Conservation (phyloP, 2,329 filamentous ascomycete species). For the Graphiopsis chlorocephala region DNA sequence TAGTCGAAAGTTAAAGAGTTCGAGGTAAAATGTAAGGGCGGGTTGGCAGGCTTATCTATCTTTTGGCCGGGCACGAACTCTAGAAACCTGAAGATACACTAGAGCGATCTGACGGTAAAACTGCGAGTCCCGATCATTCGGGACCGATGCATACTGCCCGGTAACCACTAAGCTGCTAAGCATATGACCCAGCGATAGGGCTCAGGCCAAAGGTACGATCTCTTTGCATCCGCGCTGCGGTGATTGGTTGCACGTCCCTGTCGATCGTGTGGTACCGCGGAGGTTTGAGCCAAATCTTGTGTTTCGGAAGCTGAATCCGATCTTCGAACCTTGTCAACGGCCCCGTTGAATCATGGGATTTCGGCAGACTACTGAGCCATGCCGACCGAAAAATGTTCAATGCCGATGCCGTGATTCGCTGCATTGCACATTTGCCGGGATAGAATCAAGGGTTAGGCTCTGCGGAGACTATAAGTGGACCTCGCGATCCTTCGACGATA, state of each 20-base stretch:
- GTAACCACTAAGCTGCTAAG: neutral
- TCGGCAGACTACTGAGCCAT: neutral
- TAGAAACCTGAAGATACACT: conserved; percentile 8
- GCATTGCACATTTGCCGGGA: neutral
- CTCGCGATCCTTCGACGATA: neutral
- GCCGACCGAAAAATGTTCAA: conserved; percentile 6
- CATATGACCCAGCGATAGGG: neutral
- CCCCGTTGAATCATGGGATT: neutral
- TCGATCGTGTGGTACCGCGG: conserved; percentile 6
- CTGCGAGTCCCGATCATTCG: neutral
- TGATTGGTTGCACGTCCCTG: conserved; percentile 3
- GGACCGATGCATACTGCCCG: neutral
- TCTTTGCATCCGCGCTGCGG: neutral
- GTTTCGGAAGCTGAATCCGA: conserved; percentile 10
- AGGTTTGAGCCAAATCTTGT: conserved; percentile 5
- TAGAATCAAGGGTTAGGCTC: neutral
- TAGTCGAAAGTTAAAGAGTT: neutral
- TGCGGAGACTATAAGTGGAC: neutral
- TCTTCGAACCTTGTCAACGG: conserved; percentile 6
- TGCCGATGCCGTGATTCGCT: conserved; percentile 15
- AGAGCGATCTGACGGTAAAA: neutral
- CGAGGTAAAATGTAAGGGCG: neutral
- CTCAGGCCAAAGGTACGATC: neutral
- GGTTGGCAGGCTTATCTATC: neutral
- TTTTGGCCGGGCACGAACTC: neutral